A percentile compares a stretch with the other conserved stretches of the same genome.
phyloP scores from a whole-genome alignment of 2,329 filamentous ascomycete genomes.

The Alternaria brassicae region DNA sequence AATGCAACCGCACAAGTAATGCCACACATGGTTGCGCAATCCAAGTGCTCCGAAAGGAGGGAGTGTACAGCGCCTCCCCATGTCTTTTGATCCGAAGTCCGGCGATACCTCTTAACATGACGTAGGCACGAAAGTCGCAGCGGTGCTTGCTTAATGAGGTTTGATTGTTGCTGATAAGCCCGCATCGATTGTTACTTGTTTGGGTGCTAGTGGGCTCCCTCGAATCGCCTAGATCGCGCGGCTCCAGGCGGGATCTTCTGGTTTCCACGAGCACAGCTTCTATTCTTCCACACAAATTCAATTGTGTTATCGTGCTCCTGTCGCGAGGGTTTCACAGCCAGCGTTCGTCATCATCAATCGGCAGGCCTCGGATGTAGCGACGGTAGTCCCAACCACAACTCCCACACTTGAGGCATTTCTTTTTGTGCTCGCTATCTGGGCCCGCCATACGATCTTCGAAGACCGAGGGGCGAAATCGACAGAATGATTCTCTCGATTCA shows the following conservation, averaged over 20 bases:
- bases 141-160: constrained; percentile 2
- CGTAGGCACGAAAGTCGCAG: neutral
- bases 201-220: constrained; percentile 4
- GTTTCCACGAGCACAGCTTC: neutral
- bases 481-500: neutral
- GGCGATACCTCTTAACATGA: constrained; percentile 3
- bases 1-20: constrained; percentile 25
- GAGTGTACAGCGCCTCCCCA: neutral
- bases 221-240: constrained; percentile 6
- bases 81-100: neutral
- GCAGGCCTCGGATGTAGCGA: constrained; percentile 8
- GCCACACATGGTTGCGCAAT: constrained; percentile 18
- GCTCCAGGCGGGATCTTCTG: neutral
- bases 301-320: neutral
- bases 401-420: constrained; percentile 6
- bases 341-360: constrained; percentile 1
- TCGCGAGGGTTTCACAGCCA: neutral
- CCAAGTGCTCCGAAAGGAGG: neutral
- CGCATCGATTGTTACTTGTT: constrained; percentile 13
- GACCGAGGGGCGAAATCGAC: neutral
- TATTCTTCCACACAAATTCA: neutral
- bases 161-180: constrained; percentile 8
- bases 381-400: neutral
- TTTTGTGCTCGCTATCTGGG: neutral
- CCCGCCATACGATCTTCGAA: neutral